A percentile compares a stretch with the other conserved stretches of the same genome.
phyloP scores from a whole-genome alignment of 2,329 filamentous ascomycete genomes.

The Botrytis porri region DNA sequence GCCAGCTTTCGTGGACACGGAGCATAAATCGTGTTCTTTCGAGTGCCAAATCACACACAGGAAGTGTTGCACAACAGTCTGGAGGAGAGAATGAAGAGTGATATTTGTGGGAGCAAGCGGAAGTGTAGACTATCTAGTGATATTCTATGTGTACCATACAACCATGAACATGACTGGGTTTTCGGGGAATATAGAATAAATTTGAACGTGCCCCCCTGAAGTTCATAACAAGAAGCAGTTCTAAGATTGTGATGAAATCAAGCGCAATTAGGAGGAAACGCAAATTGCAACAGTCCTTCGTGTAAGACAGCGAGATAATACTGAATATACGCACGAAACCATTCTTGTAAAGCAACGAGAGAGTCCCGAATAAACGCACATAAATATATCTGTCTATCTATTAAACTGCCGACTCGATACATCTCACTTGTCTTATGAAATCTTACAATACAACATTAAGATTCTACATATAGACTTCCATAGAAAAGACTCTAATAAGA shows the following conservation, averaged over 20 bases:
- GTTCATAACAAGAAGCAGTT: not conserved
- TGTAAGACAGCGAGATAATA: too few species aligned
- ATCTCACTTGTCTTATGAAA: not conserved
- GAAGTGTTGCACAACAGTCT: too few species aligned
- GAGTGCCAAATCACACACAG: not conserved
- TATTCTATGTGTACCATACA: not conserved
- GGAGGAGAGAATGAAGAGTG: not conserved
- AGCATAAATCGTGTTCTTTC: not conserved
- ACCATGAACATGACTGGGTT: not conserved
- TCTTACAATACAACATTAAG: not conserved
- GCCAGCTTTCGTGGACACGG: too few species aligned
- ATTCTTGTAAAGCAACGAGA: not conserved
- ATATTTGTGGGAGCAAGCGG: not conserved
- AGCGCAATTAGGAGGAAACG: not conserved
- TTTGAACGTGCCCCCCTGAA: too few species aligned
- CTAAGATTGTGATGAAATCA: not conserved
- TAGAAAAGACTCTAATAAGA: rapidly evolving
- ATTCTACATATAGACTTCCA: not conserved
- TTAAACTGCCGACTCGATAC: not conserved
- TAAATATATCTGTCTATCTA: not conserved
- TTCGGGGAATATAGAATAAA: not conserved
- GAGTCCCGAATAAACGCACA: not conserved
- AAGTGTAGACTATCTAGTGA: not conserved
- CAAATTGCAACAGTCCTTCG: not conserved
- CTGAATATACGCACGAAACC: too few species aligned